These are phyloP conservation scores for Astrephomene gubernaculifera DNA, from an alignment of 139 green algal species.

Conservation along the genomic window DNA sequence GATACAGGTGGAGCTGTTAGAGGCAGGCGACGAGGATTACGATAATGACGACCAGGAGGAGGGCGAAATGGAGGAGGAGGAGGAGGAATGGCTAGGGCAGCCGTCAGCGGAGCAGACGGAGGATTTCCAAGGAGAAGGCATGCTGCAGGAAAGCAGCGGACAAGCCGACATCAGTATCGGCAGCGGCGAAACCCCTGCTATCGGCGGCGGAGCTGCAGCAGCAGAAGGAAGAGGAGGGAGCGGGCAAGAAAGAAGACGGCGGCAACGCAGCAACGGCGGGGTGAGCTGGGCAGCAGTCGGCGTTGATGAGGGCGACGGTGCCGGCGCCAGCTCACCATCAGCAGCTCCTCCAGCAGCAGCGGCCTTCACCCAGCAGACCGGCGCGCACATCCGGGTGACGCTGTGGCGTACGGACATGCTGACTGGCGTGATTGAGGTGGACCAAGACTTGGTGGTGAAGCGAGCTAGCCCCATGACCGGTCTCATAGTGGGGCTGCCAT, in stretches of 20 bases:
- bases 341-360: background rate
- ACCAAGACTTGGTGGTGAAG: conserved; percentile 17
- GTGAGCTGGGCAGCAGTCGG: too few relatives aligned
- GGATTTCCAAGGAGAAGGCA: background rate
- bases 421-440: conserved; percentile 33
- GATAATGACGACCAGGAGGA: too few relatives aligned
- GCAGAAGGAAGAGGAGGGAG: conserved; percentile 21
- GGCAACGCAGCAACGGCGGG: too few relatives aligned
- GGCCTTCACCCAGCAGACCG: too few relatives aligned
- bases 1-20: too few relatives aligned
- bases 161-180: background rate
- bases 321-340: background rate
- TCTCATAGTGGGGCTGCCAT: conserved; percentile 18
- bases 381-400: conserved; percentile 1
- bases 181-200: background rate
- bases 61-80: too few relatives aligned
- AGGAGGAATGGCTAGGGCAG: too few relatives aligned
- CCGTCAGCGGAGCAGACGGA: too few relatives aligned
- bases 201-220: background rate
- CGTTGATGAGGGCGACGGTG: background rate
- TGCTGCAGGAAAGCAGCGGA: background rate
- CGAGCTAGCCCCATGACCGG: conserved; percentile 1
- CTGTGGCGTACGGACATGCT: conserved; percentile 48
- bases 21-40: too few relatives aligned
- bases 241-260: too few relatives aligned